Base-by-base conservation (phyloP, 306 rosid genomes). In the Pterocarpus macrocarpus region DNA sequence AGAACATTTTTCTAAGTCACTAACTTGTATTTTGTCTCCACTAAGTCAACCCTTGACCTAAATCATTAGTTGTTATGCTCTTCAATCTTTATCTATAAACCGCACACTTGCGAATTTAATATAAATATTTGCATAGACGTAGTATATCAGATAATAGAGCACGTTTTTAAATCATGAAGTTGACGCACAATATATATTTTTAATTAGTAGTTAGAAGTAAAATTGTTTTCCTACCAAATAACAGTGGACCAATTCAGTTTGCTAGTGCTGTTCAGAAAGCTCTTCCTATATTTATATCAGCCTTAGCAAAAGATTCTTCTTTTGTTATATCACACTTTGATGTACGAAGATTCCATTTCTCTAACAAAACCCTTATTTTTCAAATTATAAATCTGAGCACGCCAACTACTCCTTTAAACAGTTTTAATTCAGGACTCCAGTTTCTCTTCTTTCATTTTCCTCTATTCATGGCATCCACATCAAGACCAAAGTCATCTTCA, bases 401-500 rank as follows among this genome's bases (percentile, higher is more conserved):
- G 81, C 89, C 85, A 85, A 62, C 87, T 5, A 67, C 82, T 44
- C 64, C 83, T 73, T 39, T 77, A 68, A 38, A 52, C 79, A 22
- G 30, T 28, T 41, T 41, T 67, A 69, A n/a, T 45, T 56, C 55
- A 22, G 2, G 8, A 65, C 50, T 56, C 17, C 68, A 3, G 5
- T 50, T 39, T 63, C 66, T 38, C 65, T 49, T 50, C 36, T 80
- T 49, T 10, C 39, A 53, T 63, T 4, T 5, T 30, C 28, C 12
- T 41, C 15, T n/a, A 11, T 67, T 47, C 84, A 89, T 86, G 90
- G 86, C 92, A 35, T 69, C 89, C 0, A 44, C 89, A 64, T 64
- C 91, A 49, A 72, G 41, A 61, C 22, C 86, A 47, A 80, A 82
- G 30, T 65, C 83, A 56, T 79, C 76, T 82, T 82, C 88, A 35